Conservation (phyloP, 2,329 filamentous ascomycete genomes). For the Blastomyces parvus region DNA sequence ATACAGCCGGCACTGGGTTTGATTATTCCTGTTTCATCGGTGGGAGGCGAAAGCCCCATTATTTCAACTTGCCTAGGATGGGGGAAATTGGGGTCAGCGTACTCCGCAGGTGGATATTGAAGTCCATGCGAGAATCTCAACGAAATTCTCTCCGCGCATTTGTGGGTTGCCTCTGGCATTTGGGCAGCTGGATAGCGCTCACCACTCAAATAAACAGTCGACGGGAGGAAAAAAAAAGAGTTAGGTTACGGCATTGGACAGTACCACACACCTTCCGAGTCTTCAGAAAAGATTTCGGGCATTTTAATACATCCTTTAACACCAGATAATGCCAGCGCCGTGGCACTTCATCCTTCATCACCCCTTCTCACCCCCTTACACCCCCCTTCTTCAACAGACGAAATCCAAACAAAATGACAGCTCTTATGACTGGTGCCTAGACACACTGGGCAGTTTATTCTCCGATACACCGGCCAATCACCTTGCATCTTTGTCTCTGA, state of each 20-base stretch:
- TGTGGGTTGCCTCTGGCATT: neutral
- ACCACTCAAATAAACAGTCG: neutral
- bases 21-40: neutral
- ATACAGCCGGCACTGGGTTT: neutral
- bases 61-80: neutral
- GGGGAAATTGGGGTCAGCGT: neutral
- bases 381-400: neutral
- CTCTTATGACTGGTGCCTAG: neutral
- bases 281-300: neutral
- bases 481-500: neutral
- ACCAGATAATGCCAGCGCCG: neutral
- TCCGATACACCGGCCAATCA: conserved; percentile 6
- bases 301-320: neutral
- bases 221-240: neutral
- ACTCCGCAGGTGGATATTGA: neutral
- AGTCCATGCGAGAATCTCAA: neutral
- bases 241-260: neutral
- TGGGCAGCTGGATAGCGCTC: neutral
- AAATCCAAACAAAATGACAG: conserved; percentile 8
- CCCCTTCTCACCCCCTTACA: neutral
- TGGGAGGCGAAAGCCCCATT: neutral
- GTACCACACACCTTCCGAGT: conserved; percentile 2
- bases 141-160: neutral
- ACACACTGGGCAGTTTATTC: conserved; percentile 2
- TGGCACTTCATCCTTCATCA: neutral